phyloP scores from a whole-genome alignment of 1,139 yeast species.

The Tardiomyces blankii region DNA sequence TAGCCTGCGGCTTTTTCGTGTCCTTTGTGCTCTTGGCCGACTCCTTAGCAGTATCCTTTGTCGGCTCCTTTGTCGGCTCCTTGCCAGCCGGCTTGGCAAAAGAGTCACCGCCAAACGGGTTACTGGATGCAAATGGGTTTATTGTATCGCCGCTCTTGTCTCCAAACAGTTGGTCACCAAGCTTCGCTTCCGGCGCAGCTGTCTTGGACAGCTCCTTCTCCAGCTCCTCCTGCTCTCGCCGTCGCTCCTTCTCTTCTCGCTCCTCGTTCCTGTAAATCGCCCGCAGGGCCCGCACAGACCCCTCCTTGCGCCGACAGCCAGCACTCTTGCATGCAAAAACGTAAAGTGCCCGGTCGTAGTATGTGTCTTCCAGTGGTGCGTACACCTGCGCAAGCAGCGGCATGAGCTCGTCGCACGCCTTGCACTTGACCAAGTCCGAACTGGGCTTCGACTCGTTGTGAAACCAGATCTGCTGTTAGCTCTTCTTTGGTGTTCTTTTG shows the following conservation, averaged over 20 bases:
- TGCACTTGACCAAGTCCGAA: constrained; percentile 44
- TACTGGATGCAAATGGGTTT: constrained; percentile 3
- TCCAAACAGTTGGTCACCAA: constrained; percentile 25
- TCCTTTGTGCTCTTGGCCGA: constrained; percentile 1
- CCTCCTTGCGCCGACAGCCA: constrained; percentile 54
- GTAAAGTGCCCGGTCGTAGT: constrained; percentile 73
- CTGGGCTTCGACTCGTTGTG: constrained; percentile 29
- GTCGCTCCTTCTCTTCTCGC: constrained; percentile 25
- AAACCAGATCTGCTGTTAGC: no score
- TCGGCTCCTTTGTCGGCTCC: constrained; percentile 1
- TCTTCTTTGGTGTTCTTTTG: no score
- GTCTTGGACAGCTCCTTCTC: constrained; percentile 8
- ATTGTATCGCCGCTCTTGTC: constrained; percentile 3
- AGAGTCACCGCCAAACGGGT: constrained; percentile 9
- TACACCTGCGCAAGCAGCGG: constrained; percentile 66
- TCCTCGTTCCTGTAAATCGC: constrained; percentile 55
- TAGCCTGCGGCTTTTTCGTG: constrained; percentile 1
- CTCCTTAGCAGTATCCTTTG: constrained; percentile 1
- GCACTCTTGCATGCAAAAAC: constrained; percentile 62
- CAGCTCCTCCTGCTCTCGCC: constrained; percentile 13
- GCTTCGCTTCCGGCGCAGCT: constrained; percentile 8
- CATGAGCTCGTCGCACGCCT: constrained; percentile 49
- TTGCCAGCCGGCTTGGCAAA: constrained; percentile 8
- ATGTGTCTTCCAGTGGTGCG: constrained; percentile 61
- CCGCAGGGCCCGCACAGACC: constrained; percentile 62